These are phyloP conservation scores for Fagopyrum esculentum DNA, from an alignment of 148 eudicot species.

Conservation along the genomic window DNA sequence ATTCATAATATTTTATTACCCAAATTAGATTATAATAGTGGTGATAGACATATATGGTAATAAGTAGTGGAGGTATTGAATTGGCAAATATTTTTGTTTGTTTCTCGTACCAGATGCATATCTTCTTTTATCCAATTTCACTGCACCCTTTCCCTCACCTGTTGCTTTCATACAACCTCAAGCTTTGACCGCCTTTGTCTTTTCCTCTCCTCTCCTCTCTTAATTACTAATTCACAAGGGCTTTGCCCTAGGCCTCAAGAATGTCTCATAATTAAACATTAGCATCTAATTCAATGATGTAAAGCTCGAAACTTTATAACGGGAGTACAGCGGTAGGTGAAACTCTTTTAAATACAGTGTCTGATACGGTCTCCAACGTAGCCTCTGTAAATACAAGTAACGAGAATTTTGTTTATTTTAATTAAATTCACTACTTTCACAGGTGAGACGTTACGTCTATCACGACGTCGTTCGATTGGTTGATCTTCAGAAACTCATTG, in stretches of 20 bases:
- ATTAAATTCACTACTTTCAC: conserved; percentile 15
- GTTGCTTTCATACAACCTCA: conserved; percentile 69
- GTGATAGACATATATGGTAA: not conserved
- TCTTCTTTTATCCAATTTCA: conserved; percentile 6
- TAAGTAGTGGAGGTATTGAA: not conserved
- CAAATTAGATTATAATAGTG: not conserved
- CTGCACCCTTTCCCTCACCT: conserved; percentile 26
- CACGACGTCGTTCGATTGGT: conserved; percentile 83
- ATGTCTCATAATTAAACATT: not conserved
- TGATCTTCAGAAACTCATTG: conserved; percentile 82
- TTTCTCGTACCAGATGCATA: not conserved
- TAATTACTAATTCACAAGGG: not conserved
- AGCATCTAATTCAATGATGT: too few relatives aligned
- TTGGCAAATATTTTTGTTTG: not conserved
- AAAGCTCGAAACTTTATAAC: not conserved
- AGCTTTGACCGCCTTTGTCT: conserved; percentile 56
- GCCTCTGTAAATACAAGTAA: conserved; percentile 5
- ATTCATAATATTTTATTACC: not conserved
- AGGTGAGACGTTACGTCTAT: conserved; percentile 88
- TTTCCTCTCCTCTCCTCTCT: conserved; percentile 12
- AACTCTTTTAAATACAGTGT: not conserved
- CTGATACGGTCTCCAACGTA: conserved; percentile 9
- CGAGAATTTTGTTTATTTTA: not conserved
- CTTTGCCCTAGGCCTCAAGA: not conserved
- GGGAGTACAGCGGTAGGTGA: conserved; percentile 6